Conservation (phyloP, 140 eudicot species). For the Cichorium intybus region DNA sequence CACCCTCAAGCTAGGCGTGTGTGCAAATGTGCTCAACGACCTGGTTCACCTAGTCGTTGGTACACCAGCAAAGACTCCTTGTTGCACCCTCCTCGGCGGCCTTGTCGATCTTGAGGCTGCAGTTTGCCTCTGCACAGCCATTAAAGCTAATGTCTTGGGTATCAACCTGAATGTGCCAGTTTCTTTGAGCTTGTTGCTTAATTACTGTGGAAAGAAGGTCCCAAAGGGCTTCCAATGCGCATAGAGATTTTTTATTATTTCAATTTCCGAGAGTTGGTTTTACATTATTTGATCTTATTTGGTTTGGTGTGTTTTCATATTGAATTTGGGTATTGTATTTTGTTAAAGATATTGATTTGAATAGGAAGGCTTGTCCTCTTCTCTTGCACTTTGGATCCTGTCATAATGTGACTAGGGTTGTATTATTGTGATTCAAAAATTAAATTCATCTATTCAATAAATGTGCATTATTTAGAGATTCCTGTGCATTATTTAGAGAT, state of each 20-base stretch:
- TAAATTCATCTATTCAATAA: not conserved
- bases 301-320: constrained; percentile 13
- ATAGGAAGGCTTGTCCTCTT: constrained; percentile 9
- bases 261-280: not conserved
- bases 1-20: constrained; percentile 48
- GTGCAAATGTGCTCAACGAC: constrained; percentile 39
- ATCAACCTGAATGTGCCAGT: constrained; percentile 54
- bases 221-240: constrained; percentile 69
- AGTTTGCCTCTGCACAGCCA: constrained; percentile 80
- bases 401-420: constrained; percentile 24
- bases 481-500: not conserved
- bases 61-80: constrained; percentile 58
- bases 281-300: not conserved
- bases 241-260: constrained; percentile 8
- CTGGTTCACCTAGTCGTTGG: constrained; percentile 47
- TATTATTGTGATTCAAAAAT: constrained; percentile 5
- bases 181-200: no score
- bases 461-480: no score
- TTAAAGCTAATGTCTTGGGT: constrained; percentile 66
- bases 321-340: constrained; percentile 8
- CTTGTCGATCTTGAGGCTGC: constrained; percentile 80
- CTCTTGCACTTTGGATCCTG: constrained; percentile 14
- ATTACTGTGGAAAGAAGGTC: constrained; percentile 65
- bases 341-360: constrained; percentile 13
- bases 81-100: constrained; percentile 62